A percentile compares a stretch with the other conserved stretches of the same genome.
Conservation (phyloP, 495 filamentous ascomycete genomes). For the Penicillium verhagenii region DNA sequence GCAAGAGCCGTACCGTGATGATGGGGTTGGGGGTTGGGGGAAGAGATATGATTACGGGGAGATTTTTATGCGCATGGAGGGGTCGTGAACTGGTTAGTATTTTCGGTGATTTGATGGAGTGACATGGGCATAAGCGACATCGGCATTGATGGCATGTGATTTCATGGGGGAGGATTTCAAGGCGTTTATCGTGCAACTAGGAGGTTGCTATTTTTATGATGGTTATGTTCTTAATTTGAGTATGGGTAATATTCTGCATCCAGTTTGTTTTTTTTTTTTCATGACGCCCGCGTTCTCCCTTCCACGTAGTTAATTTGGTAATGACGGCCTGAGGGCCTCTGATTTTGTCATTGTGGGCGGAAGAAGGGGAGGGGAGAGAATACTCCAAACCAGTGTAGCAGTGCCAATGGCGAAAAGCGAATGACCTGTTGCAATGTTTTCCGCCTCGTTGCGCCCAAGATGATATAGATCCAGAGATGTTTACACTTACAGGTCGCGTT, state of each 20-base stretch:
- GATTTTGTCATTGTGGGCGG: neutral
- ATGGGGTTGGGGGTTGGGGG: conserved; percentile 21
- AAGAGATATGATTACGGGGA: conserved; percentile 33
- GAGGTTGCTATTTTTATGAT: neutral
- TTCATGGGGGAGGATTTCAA: neutral
- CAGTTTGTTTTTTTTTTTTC: neutral
- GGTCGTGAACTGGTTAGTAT: neutral
- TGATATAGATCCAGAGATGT: neutral
- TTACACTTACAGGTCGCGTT: conserved; percentile 5
- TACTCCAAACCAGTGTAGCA: neutral
- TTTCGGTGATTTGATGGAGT: neutral
- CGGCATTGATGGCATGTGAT: neutral
- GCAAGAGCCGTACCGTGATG: conserved; percentile 26
- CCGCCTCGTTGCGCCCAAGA: neutral
- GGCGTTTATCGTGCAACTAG: no score
- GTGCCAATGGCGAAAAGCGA: neutral
- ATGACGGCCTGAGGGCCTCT: no score
- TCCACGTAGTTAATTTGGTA: neutral
- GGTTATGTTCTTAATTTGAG: neutral
- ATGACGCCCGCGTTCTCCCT: neutral
- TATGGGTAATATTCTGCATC: neutral
- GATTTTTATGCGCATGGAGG: conserved; percentile 14
- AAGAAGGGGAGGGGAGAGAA: neutral
- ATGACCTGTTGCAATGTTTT: neutral
- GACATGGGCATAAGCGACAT: neutral